A percentile compares a stretch with the other conserved stretches of the same genome.
These are phyloP conservation scores for Chaetomium olivaceum DNA, from an alignment of 2,329 filamentous ascomycete genomes.

Conservation along the genomic window DNA sequence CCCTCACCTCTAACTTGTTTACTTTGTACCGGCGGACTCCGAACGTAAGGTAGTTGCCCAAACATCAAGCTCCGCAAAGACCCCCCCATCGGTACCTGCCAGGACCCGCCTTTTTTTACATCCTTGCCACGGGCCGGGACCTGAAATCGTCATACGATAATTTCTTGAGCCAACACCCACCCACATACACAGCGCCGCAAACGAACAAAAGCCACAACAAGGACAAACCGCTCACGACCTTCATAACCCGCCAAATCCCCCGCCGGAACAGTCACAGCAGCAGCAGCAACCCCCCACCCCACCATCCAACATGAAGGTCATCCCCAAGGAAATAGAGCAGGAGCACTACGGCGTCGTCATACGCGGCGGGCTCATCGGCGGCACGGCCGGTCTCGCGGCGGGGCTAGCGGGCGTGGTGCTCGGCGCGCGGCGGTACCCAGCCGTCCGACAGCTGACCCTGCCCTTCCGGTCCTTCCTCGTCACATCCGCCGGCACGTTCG, in stretches of 20 bases:
- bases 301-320: conserved; percentile 76
- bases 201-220: conserved; percentile 17
- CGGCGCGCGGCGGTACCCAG: conserved; percentile 70
- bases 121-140: conserved; percentile 16
- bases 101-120: conserved; percentile 1
- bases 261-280: not conserved
- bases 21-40: not conserved
- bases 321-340: conserved; percentile 89
- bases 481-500: conserved; percentile 78
- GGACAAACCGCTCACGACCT: not conserved
- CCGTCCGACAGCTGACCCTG: conserved; percentile 78
- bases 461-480: conserved; percentile 91
- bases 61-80: conserved; percentile 1
- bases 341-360: conserved; percentile 82
- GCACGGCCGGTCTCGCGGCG: conserved; percentile 63
- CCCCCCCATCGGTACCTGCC: not conserved
- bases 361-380: conserved; percentile 76
- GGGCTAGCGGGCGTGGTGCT: conserved; percentile 68
- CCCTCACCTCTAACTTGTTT: not conserved
- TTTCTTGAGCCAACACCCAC: conserved; percentile 5
- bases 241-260: conserved; percentile 6
- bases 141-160: conserved; percentile 21
- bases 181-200: not conserved
- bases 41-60: not conserved
- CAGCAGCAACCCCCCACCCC: conserved; percentile 6